A percentile compares a stretch with the other conserved stretches of the same genome.
Evolutionary conservation across 257 asterid genomes (phyloP).

Genomic region (Linderniella brevidens): DNA sequence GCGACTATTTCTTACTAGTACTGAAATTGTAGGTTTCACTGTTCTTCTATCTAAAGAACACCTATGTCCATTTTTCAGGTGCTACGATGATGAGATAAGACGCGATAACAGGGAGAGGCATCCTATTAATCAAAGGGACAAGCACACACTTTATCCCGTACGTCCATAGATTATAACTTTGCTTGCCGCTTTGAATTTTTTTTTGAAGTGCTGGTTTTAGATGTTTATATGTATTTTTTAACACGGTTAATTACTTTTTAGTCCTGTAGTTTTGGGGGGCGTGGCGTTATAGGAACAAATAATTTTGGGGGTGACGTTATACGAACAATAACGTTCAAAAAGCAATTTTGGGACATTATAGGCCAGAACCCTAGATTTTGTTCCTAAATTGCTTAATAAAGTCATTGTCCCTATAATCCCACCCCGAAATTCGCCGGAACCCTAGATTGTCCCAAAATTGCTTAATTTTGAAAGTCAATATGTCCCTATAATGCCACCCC

Average conservation of each 20-base stretch:
- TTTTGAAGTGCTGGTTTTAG: not conserved
- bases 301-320: too few species aligned
- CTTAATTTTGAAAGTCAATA: not conserved
- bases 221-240: too few species aligned
- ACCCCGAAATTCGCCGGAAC: too few species aligned
- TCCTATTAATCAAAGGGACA: constrained; percentile 77
- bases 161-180: constrained; percentile 12
- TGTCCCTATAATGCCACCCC: too few species aligned
- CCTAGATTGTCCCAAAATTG: too few species aligned
- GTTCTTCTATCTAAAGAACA: not conserved
- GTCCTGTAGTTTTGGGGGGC: not conserved
- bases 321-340: too few species aligned
- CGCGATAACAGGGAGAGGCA: constrained; percentile 88
- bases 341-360: too few species aligned
- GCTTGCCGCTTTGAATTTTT: not conserved
- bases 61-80: constrained; percentile 26
- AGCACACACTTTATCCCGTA: constrained; percentile 60
- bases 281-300: too few species aligned
- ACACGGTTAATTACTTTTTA: constrained; percentile 1
- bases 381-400: too few species aligned
- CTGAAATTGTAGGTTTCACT: not conserved
- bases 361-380: too few species aligned
- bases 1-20: not conserved
- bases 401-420: too few species aligned
- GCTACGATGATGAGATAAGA: constrained; percentile 71